Evolutionary conservation across 495 filamentous ascomycete species (phyloP).

Genomic region (Hapsidospora chrysogenum): DNA sequence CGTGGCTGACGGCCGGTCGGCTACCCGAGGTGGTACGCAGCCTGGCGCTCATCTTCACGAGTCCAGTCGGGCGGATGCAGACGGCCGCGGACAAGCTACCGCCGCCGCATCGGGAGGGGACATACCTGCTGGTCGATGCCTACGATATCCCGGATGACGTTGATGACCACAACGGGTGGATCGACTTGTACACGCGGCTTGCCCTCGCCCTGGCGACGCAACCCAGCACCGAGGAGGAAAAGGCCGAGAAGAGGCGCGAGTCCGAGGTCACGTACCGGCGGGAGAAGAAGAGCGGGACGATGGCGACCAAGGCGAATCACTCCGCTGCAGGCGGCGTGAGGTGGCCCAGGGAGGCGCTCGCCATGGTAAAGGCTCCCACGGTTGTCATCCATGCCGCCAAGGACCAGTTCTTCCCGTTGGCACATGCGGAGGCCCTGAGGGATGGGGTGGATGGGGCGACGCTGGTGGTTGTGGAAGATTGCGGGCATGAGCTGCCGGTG

Average conservation of each 20-base stretch:
- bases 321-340: slow-evolving; percentile 4
- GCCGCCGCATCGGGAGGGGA: background rate
- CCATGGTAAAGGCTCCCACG: background rate
- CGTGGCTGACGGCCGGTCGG: slow-evolving; percentile 3
- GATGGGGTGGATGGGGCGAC: slow-evolving; percentile 4
- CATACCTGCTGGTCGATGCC: background rate
- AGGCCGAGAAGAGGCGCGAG: slow-evolving; percentile 2
- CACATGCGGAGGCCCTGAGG: slow-evolving; percentile 5
- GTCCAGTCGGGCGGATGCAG: slow-evolving; percentile 2
- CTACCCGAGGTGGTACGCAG: slow-evolving; percentile 1
- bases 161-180: slow-evolving; percentile 1
- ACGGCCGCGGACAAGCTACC: slow-evolving; percentile 1
- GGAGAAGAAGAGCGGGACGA: slow-evolving; percentile 4
- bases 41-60: slow-evolving; percentile 3
- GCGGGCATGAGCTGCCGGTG: slow-evolving; percentile 4
- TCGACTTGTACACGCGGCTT: slow-evolving; percentile 1
- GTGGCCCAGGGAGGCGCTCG: slow-evolving; percentile 4
- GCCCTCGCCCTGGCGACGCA: slow-evolving; percentile 2
- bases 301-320: slow-evolving; percentile 5
- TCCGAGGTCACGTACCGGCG: slow-evolving; percentile 3
- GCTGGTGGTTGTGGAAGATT: slow-evolving; percentile 4
- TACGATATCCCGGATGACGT: background rate
- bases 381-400: slow-evolving; percentile 5
- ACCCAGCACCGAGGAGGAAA: slow-evolving; percentile 3
- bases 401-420: slow-evolving; percentile 4